Evolutionary conservation across 345 rosid genomes (phyloP).

Genomic region (Camelina neglecta): DNA sequence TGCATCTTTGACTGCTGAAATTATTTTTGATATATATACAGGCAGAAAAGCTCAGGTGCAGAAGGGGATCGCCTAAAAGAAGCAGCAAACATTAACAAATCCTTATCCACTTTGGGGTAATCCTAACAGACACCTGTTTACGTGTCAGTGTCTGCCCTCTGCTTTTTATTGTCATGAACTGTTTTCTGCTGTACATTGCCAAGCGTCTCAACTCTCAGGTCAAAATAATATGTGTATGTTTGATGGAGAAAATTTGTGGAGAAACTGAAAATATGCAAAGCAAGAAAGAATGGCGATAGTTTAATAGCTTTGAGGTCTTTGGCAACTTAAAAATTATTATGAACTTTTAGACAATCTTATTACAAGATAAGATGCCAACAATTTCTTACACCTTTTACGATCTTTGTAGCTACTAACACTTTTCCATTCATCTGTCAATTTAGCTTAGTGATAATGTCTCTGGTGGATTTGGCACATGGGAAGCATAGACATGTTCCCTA

Average conservation of each 20-base stretch:
- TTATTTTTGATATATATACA: conserved; percentile 42
- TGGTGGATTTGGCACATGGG: conserved; percentile 97
- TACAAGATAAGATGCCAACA: conserved; percentile 16
- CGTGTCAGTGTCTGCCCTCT: conserved; percentile 31
- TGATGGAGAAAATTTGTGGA: conserved; percentile 3
- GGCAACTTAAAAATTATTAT: conserved; percentile 19
- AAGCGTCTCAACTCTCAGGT: conserved; percentile 21
- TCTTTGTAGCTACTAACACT: conserved; percentile 30
- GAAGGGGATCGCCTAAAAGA: conserved; percentile 98
- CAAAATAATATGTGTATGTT: conserved; percentile 1
- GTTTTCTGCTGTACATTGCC: conserved; percentile 26
- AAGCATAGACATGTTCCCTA: conserved; percentile 94
- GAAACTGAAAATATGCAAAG: conserved; percentile 13
- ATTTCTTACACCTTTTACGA: conserved; percentile 16
- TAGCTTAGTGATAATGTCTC: conserved; percentile 94
- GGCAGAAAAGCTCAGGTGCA: conserved; percentile 98
- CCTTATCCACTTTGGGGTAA: conserved; percentile 95
- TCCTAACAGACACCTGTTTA: conserved; percentile 30
- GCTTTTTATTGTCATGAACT: conserved; percentile 21
- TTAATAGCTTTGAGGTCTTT: conserved; percentile 30
- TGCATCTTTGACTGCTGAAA: conserved; percentile 29
- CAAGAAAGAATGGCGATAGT: conserved; percentile 10
- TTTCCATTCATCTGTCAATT: conserved; percentile 32
- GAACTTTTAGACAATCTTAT: conserved; percentile 2
- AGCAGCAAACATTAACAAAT: conserved; percentile 95